Evolutionary conservation across 805 yeast species (phyloP), one percentile per base, ranked within the genome.

Genomic region (Saccharomycodes ludwigii): DNA sequence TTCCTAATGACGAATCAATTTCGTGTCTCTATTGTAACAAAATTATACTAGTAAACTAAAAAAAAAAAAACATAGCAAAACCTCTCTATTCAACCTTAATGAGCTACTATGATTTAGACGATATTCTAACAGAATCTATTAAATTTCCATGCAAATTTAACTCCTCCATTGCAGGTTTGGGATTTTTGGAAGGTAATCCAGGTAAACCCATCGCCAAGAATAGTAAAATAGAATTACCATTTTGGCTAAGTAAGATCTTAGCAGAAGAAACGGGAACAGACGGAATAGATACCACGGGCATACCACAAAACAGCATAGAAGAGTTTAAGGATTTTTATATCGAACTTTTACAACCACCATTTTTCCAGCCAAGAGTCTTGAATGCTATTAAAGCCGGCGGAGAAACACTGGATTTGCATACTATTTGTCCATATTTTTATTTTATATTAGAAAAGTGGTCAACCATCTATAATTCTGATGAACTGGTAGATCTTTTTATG

Each of bases 341-440:
- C 5, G 76, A 72, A 30, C 60, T 85, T 33, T 56, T 71, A 17
- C 73, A 71, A 30, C 97, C 97, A 1, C 80, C 74, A 3, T 72
- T 76, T 24, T 66, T 85, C 34, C 62, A 70, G 15, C 48, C 59
- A 6, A 71, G 70, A 35, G 85, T 85, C 14, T 53, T 80, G 19
- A 86, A 85, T 47, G 93, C 95, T 21, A 74, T 86, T 29, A 82
- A 80, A 47, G 66, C 94, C 1, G 78, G 73, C 39, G 71, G 93
- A 1, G 52, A 52, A 1, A 58, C 68, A 13, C 61, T 84, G n/a
- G 88, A 83, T 46, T 48, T 83, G 18, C 78, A 79, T 40, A 53
- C 73, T 2, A 67, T 77, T 22, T 60, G 68, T 32, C 69, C 85
- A 1, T 69, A 80, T 43, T 91, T 71, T 52, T 82, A 79, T 43